These are phyloP conservation scores for Drechslera avenae DNA, from an alignment of 2,329 filamentous ascomycete species.

Conservation along the genomic window DNA sequence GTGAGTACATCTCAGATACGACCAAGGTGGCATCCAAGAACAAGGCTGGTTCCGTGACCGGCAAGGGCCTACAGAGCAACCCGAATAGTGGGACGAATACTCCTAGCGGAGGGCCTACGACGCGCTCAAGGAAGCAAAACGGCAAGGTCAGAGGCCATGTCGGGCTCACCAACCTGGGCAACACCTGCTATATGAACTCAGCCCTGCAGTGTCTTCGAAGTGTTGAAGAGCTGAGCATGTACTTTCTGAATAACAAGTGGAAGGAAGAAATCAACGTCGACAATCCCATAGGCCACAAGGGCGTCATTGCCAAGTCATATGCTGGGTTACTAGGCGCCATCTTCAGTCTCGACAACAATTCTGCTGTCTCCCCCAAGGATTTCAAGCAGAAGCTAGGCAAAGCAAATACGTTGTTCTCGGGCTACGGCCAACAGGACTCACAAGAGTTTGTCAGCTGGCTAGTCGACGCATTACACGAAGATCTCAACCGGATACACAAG, in stretches of 20 bases:
- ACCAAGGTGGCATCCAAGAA: conserved; percentile 52
- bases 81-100: conserved; percentile 67
- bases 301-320: conserved; percentile 85
- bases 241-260: conserved; percentile 74
- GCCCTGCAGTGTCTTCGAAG: conserved; percentile 92
- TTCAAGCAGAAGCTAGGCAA: conserved; percentile 85
- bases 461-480: conserved; percentile 91
- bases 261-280: conserved; percentile 80
- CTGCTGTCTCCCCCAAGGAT: conserved; percentile 75
- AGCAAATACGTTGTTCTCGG: conserved; percentile 84
- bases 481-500: conserved; percentile 89
- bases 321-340: conserved; percentile 76
- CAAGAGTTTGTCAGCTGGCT: conserved; percentile 96
- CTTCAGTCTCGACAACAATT: conserved; percentile 69
- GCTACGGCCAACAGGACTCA: conserved; percentile 95
- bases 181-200: conserved; percentile 99
- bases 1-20: conserved; percentile 61
- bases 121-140: conserved; percentile 72
- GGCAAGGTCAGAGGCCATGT: conserved; percentile 76
- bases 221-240: conserved; percentile 90
- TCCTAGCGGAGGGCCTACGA: conserved; percentile 68
- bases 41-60: conserved; percentile 43
- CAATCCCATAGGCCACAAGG: conserved; percentile 85
- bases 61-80: conserved; percentile 47
- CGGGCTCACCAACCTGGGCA: conserved; percentile 87